Conservation (phyloP, 345 rosid species). For the Kernera saxatilis region DNA sequence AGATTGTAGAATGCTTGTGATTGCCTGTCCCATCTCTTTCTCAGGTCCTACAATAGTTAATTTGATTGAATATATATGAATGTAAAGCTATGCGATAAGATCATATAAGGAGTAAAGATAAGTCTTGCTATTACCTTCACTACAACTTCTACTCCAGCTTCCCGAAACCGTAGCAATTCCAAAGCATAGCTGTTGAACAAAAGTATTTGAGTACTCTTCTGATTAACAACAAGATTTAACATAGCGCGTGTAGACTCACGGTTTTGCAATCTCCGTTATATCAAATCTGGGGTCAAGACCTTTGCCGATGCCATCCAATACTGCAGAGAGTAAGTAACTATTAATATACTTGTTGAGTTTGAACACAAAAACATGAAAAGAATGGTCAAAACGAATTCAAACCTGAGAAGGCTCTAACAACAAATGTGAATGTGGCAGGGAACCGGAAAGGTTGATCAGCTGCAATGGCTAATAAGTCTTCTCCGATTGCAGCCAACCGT, state of each 20-base stretch:
- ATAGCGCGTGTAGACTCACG: constrained; percentile 48
- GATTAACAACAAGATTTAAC: not conserved
- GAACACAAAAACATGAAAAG: not conserved
- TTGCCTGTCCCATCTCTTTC: constrained; percentile 93
- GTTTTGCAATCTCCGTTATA: constrained; percentile 96
- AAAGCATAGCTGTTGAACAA: constrained; percentile 70
- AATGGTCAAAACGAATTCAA: constrained; percentile 1
- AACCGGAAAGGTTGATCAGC: constrained; percentile 98
- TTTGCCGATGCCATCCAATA: constrained; percentile 96
- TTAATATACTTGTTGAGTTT: not conserved
- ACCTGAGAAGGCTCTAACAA: constrained; percentile 99
- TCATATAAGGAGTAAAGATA: constrained; percentile 11
- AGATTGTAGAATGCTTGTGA: constrained; percentile 88
- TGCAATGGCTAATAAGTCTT: constrained; percentile 91
- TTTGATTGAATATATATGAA: not conserved
- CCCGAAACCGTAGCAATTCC: constrained; percentile 82
- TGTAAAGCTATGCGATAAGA: not conserved
- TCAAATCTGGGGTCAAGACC: constrained; percentile 98
- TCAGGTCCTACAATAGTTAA: constrained; percentile 60
- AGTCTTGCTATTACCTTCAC: constrained; percentile 52
- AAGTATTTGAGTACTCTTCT: constrained; percentile 22
- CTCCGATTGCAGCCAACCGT: constrained; percentile 97
- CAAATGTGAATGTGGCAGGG: constrained; percentile 98
- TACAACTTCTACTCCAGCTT: constrained; percentile 94
- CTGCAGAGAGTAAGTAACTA: constrained; percentile 40